Percentiles rank a stretch among this genome's conserved stretches.
These are phyloP conservation scores for Leonotis leonurus DNA, from an alignment of 257 asterid species.

Conservation along the genomic window DNA sequence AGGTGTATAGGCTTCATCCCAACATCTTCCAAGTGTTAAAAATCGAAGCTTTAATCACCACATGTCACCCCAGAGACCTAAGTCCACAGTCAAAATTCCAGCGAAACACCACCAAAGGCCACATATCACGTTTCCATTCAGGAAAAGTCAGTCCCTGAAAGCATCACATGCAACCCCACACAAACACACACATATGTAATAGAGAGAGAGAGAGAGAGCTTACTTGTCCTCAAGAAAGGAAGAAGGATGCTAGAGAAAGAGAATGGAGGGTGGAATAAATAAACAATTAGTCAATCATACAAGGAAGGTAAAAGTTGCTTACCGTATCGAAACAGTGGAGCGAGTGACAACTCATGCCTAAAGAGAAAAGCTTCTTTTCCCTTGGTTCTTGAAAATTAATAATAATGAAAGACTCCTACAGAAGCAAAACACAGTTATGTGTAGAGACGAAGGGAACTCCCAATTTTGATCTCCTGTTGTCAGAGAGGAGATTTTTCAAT, in stretches of 20 bases:
- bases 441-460: slow-evolving; percentile 24
- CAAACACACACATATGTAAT: not conserved
- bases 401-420: no score
- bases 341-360: slow-evolving; percentile 22
- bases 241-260: slow-evolving; percentile 7
- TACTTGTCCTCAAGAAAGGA: slow-evolving; percentile 11
- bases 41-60: slow-evolving; percentile 22
- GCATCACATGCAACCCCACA: slow-evolving; percentile 9
- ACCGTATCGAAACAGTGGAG: slow-evolving; percentile 48
- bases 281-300: slow-evolving; percentile 26
- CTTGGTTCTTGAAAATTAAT: no score
- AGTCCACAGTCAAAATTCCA: no score
- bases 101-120: slow-evolving; percentile 16
- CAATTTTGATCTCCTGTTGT: slow-evolving; percentile 17
- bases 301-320: slow-evolving; percentile 44
- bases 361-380: no score
- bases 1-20: slow-evolving; percentile 11
- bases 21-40: slow-evolving; percentile 19
- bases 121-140: slow-evolving; percentile 13
- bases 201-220: not conserved
- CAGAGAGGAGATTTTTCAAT: slow-evolving; percentile 8
- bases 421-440: slow-evolving; percentile 24
- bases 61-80: slow-evolving; percentile 31
- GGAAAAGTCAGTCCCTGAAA: slow-evolving; percentile 18
- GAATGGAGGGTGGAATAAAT: slow-evolving; percentile 1